A percentile compares a stretch with the other conserved stretches of the same genome.
Evolutionary conservation across 2,329 filamentous ascomycete genomes (phyloP).

Genomic region (Fusarium pseudocircinatum): DNA sequence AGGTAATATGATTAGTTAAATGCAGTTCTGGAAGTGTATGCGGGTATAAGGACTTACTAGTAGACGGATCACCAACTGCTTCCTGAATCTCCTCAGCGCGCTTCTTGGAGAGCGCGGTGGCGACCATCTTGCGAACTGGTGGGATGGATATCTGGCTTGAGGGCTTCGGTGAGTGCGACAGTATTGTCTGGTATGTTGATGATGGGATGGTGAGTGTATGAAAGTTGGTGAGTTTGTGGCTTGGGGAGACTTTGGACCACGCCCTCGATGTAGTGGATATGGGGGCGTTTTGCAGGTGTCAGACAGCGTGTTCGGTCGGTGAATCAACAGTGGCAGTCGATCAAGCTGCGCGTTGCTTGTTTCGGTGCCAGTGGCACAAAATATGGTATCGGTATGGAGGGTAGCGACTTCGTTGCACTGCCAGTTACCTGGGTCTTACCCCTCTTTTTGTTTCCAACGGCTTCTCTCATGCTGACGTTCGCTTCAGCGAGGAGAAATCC

Average conservation of each 20-base stretch:
- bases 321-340: no score
- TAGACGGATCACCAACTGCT: background rate
- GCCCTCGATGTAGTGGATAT: no score
- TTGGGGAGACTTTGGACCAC: no score
- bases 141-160: background rate
- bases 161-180: background rate
- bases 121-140: background rate
- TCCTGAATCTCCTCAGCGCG: background rate
- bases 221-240: background rate
- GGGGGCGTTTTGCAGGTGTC: no score
- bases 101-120: accelerated
- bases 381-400: no score
- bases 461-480: background rate
- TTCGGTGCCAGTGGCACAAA: no score
- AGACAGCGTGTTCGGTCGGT: no score
- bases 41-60: background rate
- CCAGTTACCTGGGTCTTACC: no score
- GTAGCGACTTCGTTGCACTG: no score
- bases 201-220: background rate
- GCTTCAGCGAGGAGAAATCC: background rate
- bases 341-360: no score
- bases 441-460: no score
- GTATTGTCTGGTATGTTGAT: background rate
- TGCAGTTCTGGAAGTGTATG: accelerated
- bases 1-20: background rate